Percentiles rank a stretch among this genome's conserved stretches.
These are phyloP conservation scores for Rhizophagus sp. DNA, from an alignment of 192 early-diverging fungal genomes.

Conservation along the genomic window DNA sequence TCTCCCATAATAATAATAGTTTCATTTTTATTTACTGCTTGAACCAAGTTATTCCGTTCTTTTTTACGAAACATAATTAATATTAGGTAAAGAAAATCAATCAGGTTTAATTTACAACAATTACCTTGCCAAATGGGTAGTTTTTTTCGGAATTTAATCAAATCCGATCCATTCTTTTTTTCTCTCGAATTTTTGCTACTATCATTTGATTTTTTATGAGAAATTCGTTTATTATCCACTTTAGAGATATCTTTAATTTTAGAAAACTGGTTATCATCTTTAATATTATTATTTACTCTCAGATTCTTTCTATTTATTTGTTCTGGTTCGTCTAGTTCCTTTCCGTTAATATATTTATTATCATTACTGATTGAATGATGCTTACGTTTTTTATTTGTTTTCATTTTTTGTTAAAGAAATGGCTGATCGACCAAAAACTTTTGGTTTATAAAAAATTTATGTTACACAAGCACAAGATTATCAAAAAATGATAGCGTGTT, in stretches of 20 bases:
- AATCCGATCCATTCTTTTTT: background rate
- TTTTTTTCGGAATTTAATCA: conserved; percentile 15
- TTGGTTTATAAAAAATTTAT: background rate
- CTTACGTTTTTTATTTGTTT: background rate
- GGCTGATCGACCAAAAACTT: background rate
- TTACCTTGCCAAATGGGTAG: conserved; percentile 33
- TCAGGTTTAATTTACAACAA: background rate
- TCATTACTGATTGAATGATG: no score
- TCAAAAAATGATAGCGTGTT: background rate
- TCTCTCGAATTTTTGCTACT: background rate
- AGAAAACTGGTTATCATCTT: background rate
- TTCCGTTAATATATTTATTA: background rate
- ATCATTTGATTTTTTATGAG: background rate
- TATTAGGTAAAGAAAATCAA: background rate
- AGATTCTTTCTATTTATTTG: background rate
- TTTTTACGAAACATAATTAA: background rate
- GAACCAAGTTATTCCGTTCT: conserved; percentile 67
- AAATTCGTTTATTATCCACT: background rate
- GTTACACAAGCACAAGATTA: background rate
- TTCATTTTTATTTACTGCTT: conserved; percentile 71
- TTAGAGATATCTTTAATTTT: background rate
- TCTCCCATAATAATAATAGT: conserved; percentile 91
- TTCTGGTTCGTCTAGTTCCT: background rate
- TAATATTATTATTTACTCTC: background rate
- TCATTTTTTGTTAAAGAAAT: background rate